Evolutionary conservation across 768 basidiomycete species (phyloP), one percentile per base, ranked within the genome.

Genomic region (Tulasnella sp.): DNA sequence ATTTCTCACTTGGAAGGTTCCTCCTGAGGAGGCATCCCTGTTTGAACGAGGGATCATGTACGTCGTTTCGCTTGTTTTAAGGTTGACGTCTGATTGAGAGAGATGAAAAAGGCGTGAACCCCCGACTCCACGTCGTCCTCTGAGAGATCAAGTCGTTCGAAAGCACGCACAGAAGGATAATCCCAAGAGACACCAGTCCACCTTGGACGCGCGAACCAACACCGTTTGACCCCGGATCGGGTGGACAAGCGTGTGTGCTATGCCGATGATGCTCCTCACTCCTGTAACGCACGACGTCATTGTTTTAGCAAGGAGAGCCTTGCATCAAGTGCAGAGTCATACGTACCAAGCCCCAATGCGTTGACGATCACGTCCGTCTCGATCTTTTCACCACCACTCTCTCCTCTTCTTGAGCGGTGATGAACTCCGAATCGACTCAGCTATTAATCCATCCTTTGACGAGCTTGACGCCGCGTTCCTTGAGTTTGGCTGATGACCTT

Each of bases 181-280:
- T n/a, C 75, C 75, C 57, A 69, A 9, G 23, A 76, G 57, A 70
- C 51, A 69, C 75, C 75, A 76, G n/a, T 85, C 87, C 69, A 93
- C 85, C 84, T 88, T 87, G 0, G 93, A 91, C 2, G 93, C 92
- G 51, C 88, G 84, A 29, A 96, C 86, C 23, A 95, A 83, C 11
- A 96, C 90, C 0, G 93, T 91, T 84, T 97, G 96, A 10, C 95
- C 95, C 67, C 94, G 87, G 80, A 95, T 88, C 0, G 95, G 94
- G 82, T 89, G 90, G 32, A 95, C 85, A 32, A 85, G 85, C 78
- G 87, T 86, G 83, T 98, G 96, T 81, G 95, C 91, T 2, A 96
- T 90, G 6, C 95, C 95, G 16, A 92, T 89, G 61, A 97, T 86
- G 42, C 89, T 90, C 73, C 89, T 87, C 11, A 94, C 90, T 4